Conservation (phyloP, 129 eudicot species). For the Silybum marianum region DNA sequence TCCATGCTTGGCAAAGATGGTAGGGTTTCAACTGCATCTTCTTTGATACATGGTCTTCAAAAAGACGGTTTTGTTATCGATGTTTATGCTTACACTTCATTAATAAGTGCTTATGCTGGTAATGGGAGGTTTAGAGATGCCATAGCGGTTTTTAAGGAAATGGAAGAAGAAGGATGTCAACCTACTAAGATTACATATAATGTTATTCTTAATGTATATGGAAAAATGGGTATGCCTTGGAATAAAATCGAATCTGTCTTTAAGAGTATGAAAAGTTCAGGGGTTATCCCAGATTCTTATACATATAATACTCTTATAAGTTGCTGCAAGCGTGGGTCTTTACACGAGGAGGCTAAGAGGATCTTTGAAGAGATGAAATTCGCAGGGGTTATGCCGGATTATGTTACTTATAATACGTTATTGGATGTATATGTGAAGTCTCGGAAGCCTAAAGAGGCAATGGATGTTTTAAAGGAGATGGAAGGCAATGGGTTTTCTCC, state of each 20-base stretch:
- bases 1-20: slow-evolving; percentile 77
- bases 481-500: slow-evolving; percentile 74
- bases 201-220: slow-evolving; percentile 83
- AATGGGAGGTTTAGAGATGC: slow-evolving; percentile 90
- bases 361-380: slow-evolving; percentile 82
- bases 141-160: slow-evolving; percentile 60
- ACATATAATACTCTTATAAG: slow-evolving; percentile 86
- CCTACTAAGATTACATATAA: slow-evolving; percentile 85
- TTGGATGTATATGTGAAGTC: slow-evolving; percentile 95
- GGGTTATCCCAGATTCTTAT: slow-evolving; percentile 72
- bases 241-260: slow-evolving; percentile 45
- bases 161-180: slow-evolving; percentile 84
- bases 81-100: slow-evolving; percentile 78
- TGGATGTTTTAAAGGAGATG: slow-evolving; percentile 85
- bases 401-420: slow-evolving; percentile 82
- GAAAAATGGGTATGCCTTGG: slow-evolving; percentile 99
- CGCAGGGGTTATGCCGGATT: slow-evolving; percentile 69
- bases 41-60: slow-evolving; percentile 58
- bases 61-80: slow-evolving; percentile 69
- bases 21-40: slow-evolving; percentile 58
- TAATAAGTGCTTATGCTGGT: slow-evolving; percentile 63
- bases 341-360: slow-evolving; percentile 70
- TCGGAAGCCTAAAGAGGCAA: slow-evolving; percentile 76
- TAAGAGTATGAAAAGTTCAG: slow-evolving; percentile 62
- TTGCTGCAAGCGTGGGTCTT: slow-evolving; percentile 82